Conservation (phyloP, 768 basidiomycete species). For the Panus rudis region DNA sequence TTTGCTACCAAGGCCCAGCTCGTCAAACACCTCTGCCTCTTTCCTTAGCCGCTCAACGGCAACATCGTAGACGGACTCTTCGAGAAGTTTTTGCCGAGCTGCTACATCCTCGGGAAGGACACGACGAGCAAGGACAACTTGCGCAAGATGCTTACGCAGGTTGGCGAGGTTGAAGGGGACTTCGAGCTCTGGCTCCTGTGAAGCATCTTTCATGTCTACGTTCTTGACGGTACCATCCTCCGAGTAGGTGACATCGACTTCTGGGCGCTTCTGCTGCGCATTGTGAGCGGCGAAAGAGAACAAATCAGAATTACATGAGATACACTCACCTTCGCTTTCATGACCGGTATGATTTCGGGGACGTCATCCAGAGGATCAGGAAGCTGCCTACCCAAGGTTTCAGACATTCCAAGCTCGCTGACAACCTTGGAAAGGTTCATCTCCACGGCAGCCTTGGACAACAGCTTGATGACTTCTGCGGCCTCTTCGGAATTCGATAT, state of each 20-base stretch:
- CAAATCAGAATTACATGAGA: background rate
- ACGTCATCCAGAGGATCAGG: slow-evolving; percentile 42
- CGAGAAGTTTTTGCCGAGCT: slow-evolving; percentile 73
- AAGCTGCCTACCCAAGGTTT: slow-evolving; percentile 33
- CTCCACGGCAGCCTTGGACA: slow-evolving; percentile 57
- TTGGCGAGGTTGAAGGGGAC: slow-evolving; percentile 73
- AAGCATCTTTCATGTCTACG: slow-evolving; percentile 11
- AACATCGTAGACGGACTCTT: slow-evolving; percentile 81
- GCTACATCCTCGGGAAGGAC: slow-evolving; percentile 61
- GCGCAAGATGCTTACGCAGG: slow-evolving; percentile 61
- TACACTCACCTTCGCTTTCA: slow-evolving; percentile 32
- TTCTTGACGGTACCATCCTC: slow-evolving; percentile 17
- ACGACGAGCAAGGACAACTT: slow-evolving; percentile 55
- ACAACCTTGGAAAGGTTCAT: slow-evolving; percentile 44
- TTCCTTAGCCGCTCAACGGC: slow-evolving; percentile 65
- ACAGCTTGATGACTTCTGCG: slow-evolving; percentile 41
- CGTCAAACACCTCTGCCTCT: slow-evolving; percentile 50
- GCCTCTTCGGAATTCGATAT: slow-evolving; percentile 52
- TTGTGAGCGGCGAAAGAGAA: slow-evolving; percentile 4
- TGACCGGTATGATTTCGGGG: slow-evolving; percentile 59
- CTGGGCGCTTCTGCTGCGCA: slow-evolving; percentile 9
- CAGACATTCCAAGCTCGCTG: slow-evolving; percentile 47
- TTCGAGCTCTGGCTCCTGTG: slow-evolving; percentile 23
- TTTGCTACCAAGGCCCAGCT: slow-evolving; percentile 46
- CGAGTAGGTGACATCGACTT: slow-evolving; percentile 10